These are phyloP conservation scores for Mrakia gelida DNA, from an alignment of 768 basidiomycete species.

Conservation along the genomic window DNA sequence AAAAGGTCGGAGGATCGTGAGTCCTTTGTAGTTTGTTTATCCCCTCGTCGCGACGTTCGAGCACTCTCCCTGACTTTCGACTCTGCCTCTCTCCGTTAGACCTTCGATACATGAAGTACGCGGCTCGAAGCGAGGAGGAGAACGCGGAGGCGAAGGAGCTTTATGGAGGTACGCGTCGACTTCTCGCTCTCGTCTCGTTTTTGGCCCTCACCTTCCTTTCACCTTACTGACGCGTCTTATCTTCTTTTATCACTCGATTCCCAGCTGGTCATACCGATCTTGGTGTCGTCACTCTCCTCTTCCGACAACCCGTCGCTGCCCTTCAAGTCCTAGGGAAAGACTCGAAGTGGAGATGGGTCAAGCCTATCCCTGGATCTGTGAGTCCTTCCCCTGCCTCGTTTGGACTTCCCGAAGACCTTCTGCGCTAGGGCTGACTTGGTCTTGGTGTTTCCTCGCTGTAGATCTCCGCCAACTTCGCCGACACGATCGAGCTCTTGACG, in stretches of 20 bases:
- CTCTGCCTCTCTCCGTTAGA: conserved; percentile 27
- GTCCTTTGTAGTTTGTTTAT: too few species aligned
- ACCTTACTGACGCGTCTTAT: neutral
- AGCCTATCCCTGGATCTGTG: conserved; percentile 28
- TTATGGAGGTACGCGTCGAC: neutral
- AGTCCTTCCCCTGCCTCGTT: neutral
- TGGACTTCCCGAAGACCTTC: neutral
- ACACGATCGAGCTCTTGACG: conserved; percentile 52
- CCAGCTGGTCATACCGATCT: conserved; percentile 46
- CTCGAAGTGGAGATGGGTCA: conserved; percentile 56
- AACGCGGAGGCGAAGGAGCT: conserved; percentile 35
- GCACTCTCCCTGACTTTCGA: too few species aligned
- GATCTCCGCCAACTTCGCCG: conserved; percentile 45
- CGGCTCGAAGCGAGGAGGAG: conserved; percentile 49
- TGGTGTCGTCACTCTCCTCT: conserved; percentile 54
- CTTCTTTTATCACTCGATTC: too few species aligned
- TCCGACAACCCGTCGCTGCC: conserved; percentile 56
- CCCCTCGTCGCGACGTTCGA: too few species aligned
- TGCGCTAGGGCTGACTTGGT: too few species aligned
- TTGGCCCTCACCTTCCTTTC: neutral
- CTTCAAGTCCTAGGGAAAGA: conserved; percentile 53
- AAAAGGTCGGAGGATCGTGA: conserved; percentile 47
- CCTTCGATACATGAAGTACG: conserved; percentile 58
- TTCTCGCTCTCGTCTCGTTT: neutral
- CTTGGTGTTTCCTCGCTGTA: neutral